Base-by-base conservation (phyloP, 2,329 filamentous ascomycete species). In the Sporothrix luriei region DNA sequence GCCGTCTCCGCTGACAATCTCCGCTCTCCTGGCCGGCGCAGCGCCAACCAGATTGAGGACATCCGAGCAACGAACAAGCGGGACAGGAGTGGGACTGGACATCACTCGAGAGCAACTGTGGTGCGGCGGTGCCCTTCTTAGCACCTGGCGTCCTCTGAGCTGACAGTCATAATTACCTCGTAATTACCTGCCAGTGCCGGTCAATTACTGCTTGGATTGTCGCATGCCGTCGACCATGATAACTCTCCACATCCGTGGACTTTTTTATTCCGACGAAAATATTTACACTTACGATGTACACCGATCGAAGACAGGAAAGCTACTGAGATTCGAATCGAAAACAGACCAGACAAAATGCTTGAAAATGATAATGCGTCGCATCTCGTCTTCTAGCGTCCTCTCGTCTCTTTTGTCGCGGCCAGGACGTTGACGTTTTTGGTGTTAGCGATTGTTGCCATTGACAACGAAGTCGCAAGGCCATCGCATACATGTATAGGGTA, bases 11-110 rank as follows among this genome's bases (percentile, higher is more conserved):
- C 72, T 66, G 57, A 73, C 73, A 75, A 75, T 75, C 67, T 75
- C 74, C 74, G 74, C 68, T 69, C 74, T 73, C 74, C 74, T 75
- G 73, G 74, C 71, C 71, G 73, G 29, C 74, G 74, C 73, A 75
- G 73, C 64, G 68, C 69, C 69, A 70, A 55, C 71, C 65, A 73
- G 66, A 75, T 51, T 73, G 69, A 68, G 64, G 24, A 29, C 29
- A 61, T 67, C 65, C 52, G 52, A 67, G 65, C 65, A 67, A 67
- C 29, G 48, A 33, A 38, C 33, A 33, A 3, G 52, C 24, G n/a
- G 6, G 29, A 67, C 46, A 13, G 64, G n/a, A n/a, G n/a, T n/a
- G n/a, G 38, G 6, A n/a, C 21, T 9, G 14, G 40, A 43, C 40
- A 16, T 9, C 40, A 43, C 11, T 16, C 13, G n/a, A 46, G 21